Base-by-base conservation (phyloP, 2,329 filamentous ascomycete species). In the Chalaropsis ovoidea region DNA sequence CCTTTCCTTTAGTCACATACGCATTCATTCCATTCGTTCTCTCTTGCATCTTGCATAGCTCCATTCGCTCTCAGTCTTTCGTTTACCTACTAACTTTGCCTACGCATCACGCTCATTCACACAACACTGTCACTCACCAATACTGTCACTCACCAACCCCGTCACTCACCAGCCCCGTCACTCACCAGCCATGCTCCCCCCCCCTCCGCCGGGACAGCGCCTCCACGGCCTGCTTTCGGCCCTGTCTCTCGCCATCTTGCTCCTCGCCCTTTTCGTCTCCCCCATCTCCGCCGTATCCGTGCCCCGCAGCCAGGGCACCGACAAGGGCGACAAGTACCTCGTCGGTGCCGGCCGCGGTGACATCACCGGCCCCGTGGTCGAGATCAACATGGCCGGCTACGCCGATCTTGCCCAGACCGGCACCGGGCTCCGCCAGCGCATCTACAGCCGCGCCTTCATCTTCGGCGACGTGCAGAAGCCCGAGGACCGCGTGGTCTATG, bases 311-410 rank as follows among this genome's bases (percentile, higher is more conserved):
- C 11, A 27, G 27, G 27, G 2, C 52, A 39, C 31, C 1, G 17
- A 24, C 15, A n/a, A 43, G 13, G 67, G 63, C 4, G 67, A 68
- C 52, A 67, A 60, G 61, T 82, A 81, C 67, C 73, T 82, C 2
- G 68, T 82, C 19, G 80, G 80, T 2, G 79, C 78, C 13, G 80
- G 81, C 54, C 82, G 81, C 69, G 81, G 76, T 17, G 80, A 82
- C 69, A 80, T 82, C 69, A 82, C 80, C 1, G 80, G 88, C 3
- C 90, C 90, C 0, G 88, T 94, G 4, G 90, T 93, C 35, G 90
- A 96, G 75, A 85, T 96, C 75, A 90, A 90, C 72, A 82, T 96
- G 75, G 94, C 92, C 80, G 92, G 92, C 68, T 95, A 95, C 76
- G 90, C 91, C 35, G 85, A 89, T 73, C 78, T 84, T 15, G 82